Percentiles rank a stretch among this genome's conserved stretches.
Evolutionary conservation across 352 stramenopile genomes (phyloP).

Genomic region (Pythium brachiatum): DNA sequence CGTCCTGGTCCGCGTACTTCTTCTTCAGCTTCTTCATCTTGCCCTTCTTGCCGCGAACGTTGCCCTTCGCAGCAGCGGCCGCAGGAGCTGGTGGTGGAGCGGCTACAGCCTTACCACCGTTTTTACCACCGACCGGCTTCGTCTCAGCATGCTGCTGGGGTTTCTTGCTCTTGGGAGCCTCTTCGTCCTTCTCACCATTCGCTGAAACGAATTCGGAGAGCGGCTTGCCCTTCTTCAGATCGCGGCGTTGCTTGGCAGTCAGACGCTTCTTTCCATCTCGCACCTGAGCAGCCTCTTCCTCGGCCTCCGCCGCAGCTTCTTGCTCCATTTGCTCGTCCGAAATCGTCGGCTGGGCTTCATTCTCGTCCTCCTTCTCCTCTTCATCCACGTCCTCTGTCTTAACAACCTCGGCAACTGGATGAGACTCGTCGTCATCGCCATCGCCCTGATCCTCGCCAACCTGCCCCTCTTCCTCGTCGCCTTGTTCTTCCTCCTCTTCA

Average conservation of each 20-base stretch:
- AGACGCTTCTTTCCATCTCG: slow-evolving; percentile 54
- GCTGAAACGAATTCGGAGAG: slow-evolving; percentile 11
- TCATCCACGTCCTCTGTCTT: background rate
- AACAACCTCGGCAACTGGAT: background rate
- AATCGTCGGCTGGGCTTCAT: background rate
- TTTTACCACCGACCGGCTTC: slow-evolving; percentile 11
- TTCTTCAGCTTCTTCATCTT: slow-evolving; percentile 95
- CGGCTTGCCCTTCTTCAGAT: slow-evolving; percentile 65
- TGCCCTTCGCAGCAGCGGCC: slow-evolving; percentile 25
- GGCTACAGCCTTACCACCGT: slow-evolving; percentile 40
- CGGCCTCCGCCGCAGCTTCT: background rate
- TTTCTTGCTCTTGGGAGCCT: slow-evolving; percentile 7
- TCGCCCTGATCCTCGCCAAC: slow-evolving; percentile 10
- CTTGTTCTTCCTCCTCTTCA: slow-evolving; percentile 6
- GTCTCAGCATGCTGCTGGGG: slow-evolving; percentile 7
- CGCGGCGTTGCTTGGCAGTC: slow-evolving; percentile 69
- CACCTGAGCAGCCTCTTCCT: slow-evolving; percentile 9
- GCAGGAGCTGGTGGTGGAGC: slow-evolving; percentile 13
- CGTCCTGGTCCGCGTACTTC: slow-evolving; percentile 97
- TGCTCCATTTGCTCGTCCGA: slow-evolving; percentile 1
- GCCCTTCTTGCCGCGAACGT: slow-evolving; percentile 89
- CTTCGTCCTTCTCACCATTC: background rate
- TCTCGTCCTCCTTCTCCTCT: slow-evolving; percentile 5
- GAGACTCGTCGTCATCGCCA: slow-evolving; percentile 16
- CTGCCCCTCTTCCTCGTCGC: slow-evolving; percentile 1